Evolutionary conservation across 148 eudicot genomes (phyloP), one percentile per base, ranked within the genome.

Genomic region (Nyssa sinensis): DNA sequence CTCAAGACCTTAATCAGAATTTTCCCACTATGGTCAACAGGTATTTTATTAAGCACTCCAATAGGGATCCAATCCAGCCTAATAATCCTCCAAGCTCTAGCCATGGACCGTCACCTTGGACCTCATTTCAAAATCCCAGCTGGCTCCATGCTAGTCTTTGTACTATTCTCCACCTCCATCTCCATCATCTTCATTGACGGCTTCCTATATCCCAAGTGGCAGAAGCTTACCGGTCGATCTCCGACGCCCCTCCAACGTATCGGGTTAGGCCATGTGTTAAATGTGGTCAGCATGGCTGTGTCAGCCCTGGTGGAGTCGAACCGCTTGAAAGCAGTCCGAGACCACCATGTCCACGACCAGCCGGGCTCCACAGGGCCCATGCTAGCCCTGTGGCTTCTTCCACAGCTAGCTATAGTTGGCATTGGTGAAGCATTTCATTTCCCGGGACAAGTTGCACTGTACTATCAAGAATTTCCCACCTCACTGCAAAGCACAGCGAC

Each of bases 21-120:
- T 11, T 16, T 82, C 16, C 94, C 92, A 63, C 39, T 89, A 14
- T 92, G 92, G 92, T 81, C 89, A 27, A 71, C 88, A 10, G 79
- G 87, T 49, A 75, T 88, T 3, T 34, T 89, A 29, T 51, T 88
- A 61, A 44, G 84, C 81, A 81, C 89, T 29, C 82, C 82, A 28
- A 69, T 87, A 2, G 86, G 79, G n/a, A 81, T 86, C 31, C 85
- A 76, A 23, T 12, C 61, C 19, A 81, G 88, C 75, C 62, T 92
- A 37, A 72, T 81, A 1, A 71, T 85, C 19, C 87, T 92, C 12
- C 89, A 88, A 83, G 88, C 90, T 14, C 74, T 81, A 28, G 62
- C 75, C 55, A 70, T 69, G 71, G 81, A 77, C 77, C 84, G 82
- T 9, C 78, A 66, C 66, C 9, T 84, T 4, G 65, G 77, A 3